Evolutionary conservation across 768 basidiomycete species (phyloP), one percentile per base, ranked within the genome.

Genomic region (Russula vinacea): DNA sequence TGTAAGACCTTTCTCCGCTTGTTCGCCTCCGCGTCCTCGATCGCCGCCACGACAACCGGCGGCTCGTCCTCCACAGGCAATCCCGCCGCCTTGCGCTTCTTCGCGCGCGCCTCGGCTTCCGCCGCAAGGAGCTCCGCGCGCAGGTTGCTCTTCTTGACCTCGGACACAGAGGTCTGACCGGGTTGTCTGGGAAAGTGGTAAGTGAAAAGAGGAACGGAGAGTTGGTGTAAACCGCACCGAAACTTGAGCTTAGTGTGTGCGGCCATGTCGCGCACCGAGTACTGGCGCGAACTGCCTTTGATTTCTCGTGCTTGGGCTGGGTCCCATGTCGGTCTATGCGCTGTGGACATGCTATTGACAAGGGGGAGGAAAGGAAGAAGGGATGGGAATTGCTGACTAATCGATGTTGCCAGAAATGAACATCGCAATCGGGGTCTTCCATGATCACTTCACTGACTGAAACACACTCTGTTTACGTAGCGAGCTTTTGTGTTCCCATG

Each of bases 191-290:
- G 55, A n/a, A n/a, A 5, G 26, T 49, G 6, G 6, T n/a, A 6
- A 22, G 40, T 53, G 35, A 40, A 58, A 24, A 26, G 19, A 37
- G 11, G 5, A 29, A 6, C 5, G 29, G 35, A 59, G 58, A 42
- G 26, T 9, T 52, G 35, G 17, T 35, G 9, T 13, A 19, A 32
- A 17, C 24, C 83, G 60, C 64, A 91, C 87, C 96, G 87, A 78
- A 99, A 99, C 79, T 99, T 99, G 70, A 99, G 89, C 76, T 97
- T 96, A 1, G 96, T 99, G 74, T 98, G 91, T 2, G 92, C 82
- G 7, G 96, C 92, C 84, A 98, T 90, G 74, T 97, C 94, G 66
- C 91, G 85, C 72, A 92, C 89, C 5, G 94, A 96, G 78, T 88
- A 94, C 72, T 96, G 93, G 63, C 92, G 85, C 57, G 94, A 94